Conservation (phyloP, 495 filamentous ascomycete species). For the Evernia prunastri region DNA sequence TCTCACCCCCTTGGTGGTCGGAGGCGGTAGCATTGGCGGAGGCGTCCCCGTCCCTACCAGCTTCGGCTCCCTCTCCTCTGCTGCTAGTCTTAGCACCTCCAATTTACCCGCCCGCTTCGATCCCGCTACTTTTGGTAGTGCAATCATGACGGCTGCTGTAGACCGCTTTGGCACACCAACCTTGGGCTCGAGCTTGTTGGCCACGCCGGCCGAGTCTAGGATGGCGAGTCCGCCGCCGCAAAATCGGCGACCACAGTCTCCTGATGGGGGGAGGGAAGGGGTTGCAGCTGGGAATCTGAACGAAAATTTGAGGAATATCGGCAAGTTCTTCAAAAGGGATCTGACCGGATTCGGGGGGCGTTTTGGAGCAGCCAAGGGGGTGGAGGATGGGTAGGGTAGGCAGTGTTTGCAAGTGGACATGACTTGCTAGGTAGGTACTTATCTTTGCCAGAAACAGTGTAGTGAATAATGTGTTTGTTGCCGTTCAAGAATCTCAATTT, state of each 20-base stretch:
- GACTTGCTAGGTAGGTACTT: too few species aligned
- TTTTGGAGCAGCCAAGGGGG: slow-evolving; percentile 45
- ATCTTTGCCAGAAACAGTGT: too few species aligned
- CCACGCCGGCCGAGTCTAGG: slow-evolving; percentile 21
- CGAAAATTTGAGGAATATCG: slow-evolving; percentile 89
- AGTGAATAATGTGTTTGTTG: too few species aligned
- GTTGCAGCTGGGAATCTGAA: slow-evolving; percentile 59
- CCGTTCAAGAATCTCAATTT: too few species aligned
- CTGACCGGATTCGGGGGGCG: slow-evolving; percentile 73
- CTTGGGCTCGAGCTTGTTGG: slow-evolving; percentile 31
- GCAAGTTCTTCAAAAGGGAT: slow-evolving; percentile 91
- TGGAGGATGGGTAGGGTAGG: neutral
- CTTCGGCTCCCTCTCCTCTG: slow-evolving; percentile 36
- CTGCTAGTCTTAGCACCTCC: slow-evolving; percentile 39
- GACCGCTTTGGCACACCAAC: slow-evolving; percentile 71
- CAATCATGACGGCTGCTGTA: slow-evolving; percentile 77
- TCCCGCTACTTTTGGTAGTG: slow-evolving; percentile 61
- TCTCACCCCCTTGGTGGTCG: slow-evolving; percentile 53
- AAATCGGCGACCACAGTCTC: slow-evolving; percentile 26
- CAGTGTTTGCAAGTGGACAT: too few species aligned
- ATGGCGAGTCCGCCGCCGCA: slow-evolving; percentile 25
- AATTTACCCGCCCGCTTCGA: slow-evolving; percentile 59
- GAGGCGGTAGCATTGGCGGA: slow-evolving; percentile 23
- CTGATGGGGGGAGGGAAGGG: slow-evolving; percentile 27
- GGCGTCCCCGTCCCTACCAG: slow-evolving; percentile 27